phyloP scores from a whole-genome alignment of 257 asterid genomes.

The Ligustrum vulgare region DNA sequence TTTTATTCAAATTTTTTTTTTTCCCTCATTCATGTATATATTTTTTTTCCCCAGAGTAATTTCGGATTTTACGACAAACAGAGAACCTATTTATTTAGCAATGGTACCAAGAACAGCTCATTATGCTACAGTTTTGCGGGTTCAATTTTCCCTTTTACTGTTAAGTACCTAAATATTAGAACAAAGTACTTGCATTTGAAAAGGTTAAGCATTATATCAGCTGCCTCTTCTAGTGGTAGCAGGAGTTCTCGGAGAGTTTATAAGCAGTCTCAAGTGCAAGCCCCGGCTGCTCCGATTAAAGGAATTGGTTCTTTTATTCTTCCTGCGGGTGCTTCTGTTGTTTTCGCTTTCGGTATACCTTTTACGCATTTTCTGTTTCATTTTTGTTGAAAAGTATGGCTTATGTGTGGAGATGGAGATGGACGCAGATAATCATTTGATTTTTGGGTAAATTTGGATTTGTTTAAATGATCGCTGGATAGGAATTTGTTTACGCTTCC shows the following conservation, averaged over 20 bases:
- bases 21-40: not conserved
- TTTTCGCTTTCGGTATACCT: slow-evolving; percentile 70
- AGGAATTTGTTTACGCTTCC: not conserved
- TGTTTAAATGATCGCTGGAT: not conserved
- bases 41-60: slow-evolving; percentile 33
- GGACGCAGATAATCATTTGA: slow-evolving; percentile 3
- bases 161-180: slow-evolving; percentile 28
- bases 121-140: slow-evolving; percentile 26
- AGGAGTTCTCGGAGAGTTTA: slow-evolving; percentile 60
- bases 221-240: slow-evolving; percentile 50
- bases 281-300: slow-evolving; percentile 47
- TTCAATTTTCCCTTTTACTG: slow-evolving; percentile 33
- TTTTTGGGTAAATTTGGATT: not conserved
- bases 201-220: slow-evolving; percentile 40
- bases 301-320: slow-evolving; percentile 54
- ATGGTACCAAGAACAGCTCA: slow-evolving; percentile 27
- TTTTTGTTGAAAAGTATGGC: slow-evolving; percentile 15
- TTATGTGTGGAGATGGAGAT: slow-evolving; percentile 10
- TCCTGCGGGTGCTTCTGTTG: slow-evolving; percentile 76
- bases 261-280: slow-evolving; percentile 62
- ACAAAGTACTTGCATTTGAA: slow-evolving; percentile 32
- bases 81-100: slow-evolving; percentile 23
- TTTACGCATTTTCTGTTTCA: not conserved
- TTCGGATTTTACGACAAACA: slow-evolving; percentile 26
- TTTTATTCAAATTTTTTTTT: not conserved